Percentiles rank a stretch among this genome's conserved stretches.
These are phyloP conservation scores for Cyberlindnera xylosilytica DNA, from an alignment of 805 yeast genomes.

Conservation along the genomic window DNA sequence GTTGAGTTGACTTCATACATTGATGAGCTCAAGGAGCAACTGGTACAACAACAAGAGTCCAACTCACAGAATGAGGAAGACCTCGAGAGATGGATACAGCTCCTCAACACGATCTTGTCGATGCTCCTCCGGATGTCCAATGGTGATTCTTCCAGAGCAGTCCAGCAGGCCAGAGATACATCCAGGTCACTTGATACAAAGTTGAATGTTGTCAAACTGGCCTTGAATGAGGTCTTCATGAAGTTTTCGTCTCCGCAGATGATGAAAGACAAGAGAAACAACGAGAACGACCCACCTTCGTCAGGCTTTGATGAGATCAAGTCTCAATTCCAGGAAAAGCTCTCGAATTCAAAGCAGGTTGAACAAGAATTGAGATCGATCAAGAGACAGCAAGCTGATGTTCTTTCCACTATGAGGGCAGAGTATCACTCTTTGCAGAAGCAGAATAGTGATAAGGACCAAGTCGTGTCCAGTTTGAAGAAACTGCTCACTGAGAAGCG, in stretches of 20 bases:
- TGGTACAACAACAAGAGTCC: constrained; percentile 7
- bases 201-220: constrained; percentile 18
- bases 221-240: constrained; percentile 18
- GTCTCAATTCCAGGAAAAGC: constrained; percentile 8
- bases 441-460: constrained; percentile 17
- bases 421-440: constrained; percentile 14
- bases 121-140: constrained; percentile 8
- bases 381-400: constrained; percentile 12
- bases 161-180: constrained; percentile 19
- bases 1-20: constrained; percentile 24
- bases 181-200: constrained; percentile 24
- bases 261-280: background rate
- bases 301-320: background rate
- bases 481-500: constrained; percentile 20
- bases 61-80: constrained; percentile 5
- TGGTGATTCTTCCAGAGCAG: constrained; percentile 22
- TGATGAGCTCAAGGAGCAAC: constrained; percentile 23
- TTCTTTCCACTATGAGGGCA: constrained; percentile 15
- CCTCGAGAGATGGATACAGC: constrained; percentile 10
- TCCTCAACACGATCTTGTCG: constrained; percentile 17
- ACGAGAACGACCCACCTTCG: constrained; percentile 2
- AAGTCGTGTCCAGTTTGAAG: constrained; percentile 12
- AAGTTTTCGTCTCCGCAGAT: constrained; percentile 4
- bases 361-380: constrained; percentile 19
- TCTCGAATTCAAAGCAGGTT: constrained; percentile 12